Evolutionary conservation across 2,329 filamentous ascomycete genomes (phyloP), one percentile per base, ranked within the genome.

Genomic region (Macrophomina pseudophaseolina): DNA sequence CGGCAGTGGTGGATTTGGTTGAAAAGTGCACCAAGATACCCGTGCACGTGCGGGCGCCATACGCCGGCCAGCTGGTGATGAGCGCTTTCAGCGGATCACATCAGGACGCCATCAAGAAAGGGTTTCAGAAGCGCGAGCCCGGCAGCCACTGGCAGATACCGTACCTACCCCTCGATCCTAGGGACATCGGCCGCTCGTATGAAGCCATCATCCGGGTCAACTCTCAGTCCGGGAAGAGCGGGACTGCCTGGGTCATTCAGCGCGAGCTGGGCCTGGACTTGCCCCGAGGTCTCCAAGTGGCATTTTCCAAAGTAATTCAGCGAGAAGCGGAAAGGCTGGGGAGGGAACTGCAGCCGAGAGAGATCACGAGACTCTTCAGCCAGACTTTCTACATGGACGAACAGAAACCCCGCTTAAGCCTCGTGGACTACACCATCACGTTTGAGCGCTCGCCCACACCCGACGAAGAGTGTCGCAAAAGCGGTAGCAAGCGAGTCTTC

Each of bases 141-240:
- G 79, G 84, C 66, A 87, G 89, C 74, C 83, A 81, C 48, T 98
- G 94, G 94, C 83, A 91, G 72, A 86, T 97, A 46, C 94, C 94
- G 0, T 98, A 98, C 76, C 89, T 98, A 58, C 94, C 94, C 12
- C 86, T 98, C 73, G 94, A 98, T 75, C 94, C 94, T 4, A 86
- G 91, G 74, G 94, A 98, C 75, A 97, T 98, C 70, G 94, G 94
- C 60, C 89, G 94, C 66, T 97, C 90, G 16, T 98, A 98, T 86
- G 94, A 98, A 81, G 94, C 94, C 67, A 91, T 98, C 76, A 98
- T 98, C 76, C 91, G 94, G 68, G 94, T 98, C 86, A 99, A 98
- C 84, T 97, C 92, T n/a, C 94, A 98, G 79, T 92, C 89, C 72
- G 94, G 94, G 70, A 98, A 99, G 83, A 94, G 94, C 69, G 95